These are phyloP conservation scores for Microdochium paspali DNA, from an alignment of 2,329 filamentous ascomycete species.

Conservation along the genomic window DNA sequence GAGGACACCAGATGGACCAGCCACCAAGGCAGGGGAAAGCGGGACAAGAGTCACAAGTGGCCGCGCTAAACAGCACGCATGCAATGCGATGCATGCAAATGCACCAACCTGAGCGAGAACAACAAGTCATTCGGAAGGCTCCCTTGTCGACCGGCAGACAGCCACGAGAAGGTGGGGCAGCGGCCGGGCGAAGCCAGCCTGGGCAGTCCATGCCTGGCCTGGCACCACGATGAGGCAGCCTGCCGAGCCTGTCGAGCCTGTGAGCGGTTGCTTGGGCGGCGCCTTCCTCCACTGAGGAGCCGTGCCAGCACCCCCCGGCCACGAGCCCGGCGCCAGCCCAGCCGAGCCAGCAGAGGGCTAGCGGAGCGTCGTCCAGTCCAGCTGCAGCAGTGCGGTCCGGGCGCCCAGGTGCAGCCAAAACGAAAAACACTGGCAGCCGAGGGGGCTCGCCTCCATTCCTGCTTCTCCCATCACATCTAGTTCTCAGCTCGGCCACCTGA, in stretches of 20 bases:
- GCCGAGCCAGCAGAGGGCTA: background rate
- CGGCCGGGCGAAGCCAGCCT: too few relatives aligned
- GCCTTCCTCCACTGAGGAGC: background rate
- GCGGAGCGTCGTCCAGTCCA: too few relatives aligned
- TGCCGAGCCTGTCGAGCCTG: too few relatives aligned
- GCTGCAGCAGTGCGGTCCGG: background rate
- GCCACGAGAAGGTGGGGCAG: background rate
- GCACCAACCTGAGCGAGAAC: too few relatives aligned
- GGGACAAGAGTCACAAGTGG: too few relatives aligned
- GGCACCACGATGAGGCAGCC: too few relatives aligned
- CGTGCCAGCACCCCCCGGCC: background rate
- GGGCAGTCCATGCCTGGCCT: too few relatives aligned
- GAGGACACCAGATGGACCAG: too few relatives aligned
- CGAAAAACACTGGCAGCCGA: background rate
- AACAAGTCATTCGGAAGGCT: background rate
- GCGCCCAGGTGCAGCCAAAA: conserved; percentile 1
- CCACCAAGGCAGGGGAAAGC: too few relatives aligned
- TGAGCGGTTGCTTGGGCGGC: background rate
- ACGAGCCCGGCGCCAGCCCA: background rate
- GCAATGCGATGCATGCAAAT: too few relatives aligned
- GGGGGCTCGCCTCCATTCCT: background rate
- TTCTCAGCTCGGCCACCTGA: background rate
- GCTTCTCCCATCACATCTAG: background rate
- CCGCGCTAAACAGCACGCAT: too few relatives aligned
- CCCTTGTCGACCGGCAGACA: background rate